Base-by-base conservation (phyloP, 805 yeast species). In the Metschnikowia santaceciliae region DNA sequence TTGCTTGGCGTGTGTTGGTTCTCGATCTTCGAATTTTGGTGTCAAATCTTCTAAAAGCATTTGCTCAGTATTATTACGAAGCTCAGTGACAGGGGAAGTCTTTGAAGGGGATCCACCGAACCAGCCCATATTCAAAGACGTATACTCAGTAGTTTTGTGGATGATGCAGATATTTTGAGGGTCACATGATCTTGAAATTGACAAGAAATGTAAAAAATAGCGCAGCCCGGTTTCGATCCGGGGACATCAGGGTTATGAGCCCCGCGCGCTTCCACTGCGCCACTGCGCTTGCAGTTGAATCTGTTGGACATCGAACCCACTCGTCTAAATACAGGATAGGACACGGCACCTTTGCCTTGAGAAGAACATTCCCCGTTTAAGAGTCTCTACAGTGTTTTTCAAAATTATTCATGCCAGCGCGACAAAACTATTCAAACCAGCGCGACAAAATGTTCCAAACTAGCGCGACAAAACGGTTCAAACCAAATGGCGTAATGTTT, bases 221-320 rank as follows among this genome's bases (percentile, higher is more conserved):
- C 94, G 89, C 86, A 86, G 89, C 89, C 80, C 75, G 88, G 94
- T 87, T 86, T 87, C 94, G 94, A 87, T 87, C 95, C 90, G 76
- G 81, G 90, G 95, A 86, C 92, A 84, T 87, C 92, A 86, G 94
- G 92, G 95, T 87, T 87, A 87, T 87, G 95, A 87, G 95, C 95
- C 94, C 94, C 85, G 92, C 92, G 92, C 94, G 94, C 92, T 87
- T 86, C 95, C 94, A 84, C 94, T 87, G 92, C 94, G 92, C 92
- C 92, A 87, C 90, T 86, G 86, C 90, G 94, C 94, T 86, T 49
- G 8, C 26, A 23, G 26, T 2, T 17, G 19, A 17, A 17, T n/a
- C n/a, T n/a, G n/a, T n/a, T n/a, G n/a, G n/a, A n/a, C n/a, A n/a
- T n/a, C n/a, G n/a, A n/a, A n/a, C n/a, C n/a, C n/a, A n/a, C n/a